Evolutionary conservation across 257 asterid genomes (phyloP).

Genomic region (Solanum bulbocastanum): DNA sequence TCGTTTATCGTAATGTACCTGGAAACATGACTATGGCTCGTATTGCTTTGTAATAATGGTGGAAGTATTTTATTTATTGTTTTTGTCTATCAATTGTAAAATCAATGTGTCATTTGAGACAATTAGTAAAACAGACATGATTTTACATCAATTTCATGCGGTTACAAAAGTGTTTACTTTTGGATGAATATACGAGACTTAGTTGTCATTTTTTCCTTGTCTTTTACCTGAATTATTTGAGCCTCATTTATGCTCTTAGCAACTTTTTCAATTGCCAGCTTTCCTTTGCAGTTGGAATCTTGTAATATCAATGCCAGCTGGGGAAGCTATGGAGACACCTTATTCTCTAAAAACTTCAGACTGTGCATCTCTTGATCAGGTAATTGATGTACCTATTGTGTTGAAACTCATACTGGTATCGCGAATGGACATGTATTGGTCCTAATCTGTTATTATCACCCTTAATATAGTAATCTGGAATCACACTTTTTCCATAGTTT

Average conservation of each 20-base stretch:
- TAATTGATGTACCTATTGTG: constrained; percentile 5
- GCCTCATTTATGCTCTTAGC: background rate
- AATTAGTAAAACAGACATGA: background rate
- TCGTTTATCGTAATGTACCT: background rate
- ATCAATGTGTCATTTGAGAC: background rate
- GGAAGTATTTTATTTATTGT: background rate
- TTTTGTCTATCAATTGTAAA: background rate
- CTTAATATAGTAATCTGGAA: background rate
- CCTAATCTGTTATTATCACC: background rate
- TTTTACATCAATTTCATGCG: background rate
- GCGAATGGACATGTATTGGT: background rate
- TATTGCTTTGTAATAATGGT: background rate
- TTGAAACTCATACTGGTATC: background rate
- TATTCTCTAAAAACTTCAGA: constrained; percentile 61
- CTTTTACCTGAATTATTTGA: background rate
- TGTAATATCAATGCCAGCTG: constrained; percentile 80
- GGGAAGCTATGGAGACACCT: constrained; percentile 60
- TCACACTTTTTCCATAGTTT: background rate
- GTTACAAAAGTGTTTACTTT: background rate
- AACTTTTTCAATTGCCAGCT: constrained; percentile 14
- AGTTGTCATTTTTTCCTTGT: background rate
- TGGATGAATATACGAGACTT: background rate
- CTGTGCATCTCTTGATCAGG: constrained; percentile 72
- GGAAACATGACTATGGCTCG: background rate
- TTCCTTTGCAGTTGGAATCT: constrained; percentile 73